Base-by-base conservation (phyloP, 768 basidiomycete species). In the Suillus discolor region DNA sequence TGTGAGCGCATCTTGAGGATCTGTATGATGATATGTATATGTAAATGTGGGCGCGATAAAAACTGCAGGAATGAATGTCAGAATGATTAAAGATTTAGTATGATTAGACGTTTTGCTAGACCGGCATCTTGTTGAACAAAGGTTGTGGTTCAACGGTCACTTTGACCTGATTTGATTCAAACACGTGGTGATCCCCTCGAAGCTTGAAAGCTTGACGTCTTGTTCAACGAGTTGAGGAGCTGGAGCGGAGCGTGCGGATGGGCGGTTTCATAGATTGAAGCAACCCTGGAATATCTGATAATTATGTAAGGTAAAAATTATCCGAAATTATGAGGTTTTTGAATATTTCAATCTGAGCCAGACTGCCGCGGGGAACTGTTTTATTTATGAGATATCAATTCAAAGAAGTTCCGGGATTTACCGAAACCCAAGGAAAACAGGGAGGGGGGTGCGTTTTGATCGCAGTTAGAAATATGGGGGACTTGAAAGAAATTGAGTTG, bases 401-500 rank as follows among this genome's bases (percentile, higher is more conserved):
- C 65, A 66, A 62, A 49, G 64, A 49, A 45, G 44, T 7, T 0
- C 20, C 62, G 62, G 62, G 38, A 44, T 31, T 34, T 62, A 47
- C 61, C 64, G 65, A 57, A 49, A 61, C 47, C 31, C 23, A 36
- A 45, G 25, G 38, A 12, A 38, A 25, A 23, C 6, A 41, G 23
- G 42, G 61, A 34, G 23, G 42, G 16, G 38, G 16, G 41, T 60
- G 59, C 59, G 59, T 60, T 42, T 60, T 60, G 59, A 60, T 41
- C 42, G 51, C 51, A 55, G 34, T 51, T 34, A n/a, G 47, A n/a
- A 65, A 64, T 42, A 44, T 69, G 70, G 72, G 70, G 66, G 66
- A 64, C 61, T 49, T 67, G 55, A 68, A 54, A 67, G 68, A 71
- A 74, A 79, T 80, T 81, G 77, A 77, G 81, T 82, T 83, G 83